Conservation (phyloP, 179 eudicot species). For the Pouteria campechiana region DNA sequence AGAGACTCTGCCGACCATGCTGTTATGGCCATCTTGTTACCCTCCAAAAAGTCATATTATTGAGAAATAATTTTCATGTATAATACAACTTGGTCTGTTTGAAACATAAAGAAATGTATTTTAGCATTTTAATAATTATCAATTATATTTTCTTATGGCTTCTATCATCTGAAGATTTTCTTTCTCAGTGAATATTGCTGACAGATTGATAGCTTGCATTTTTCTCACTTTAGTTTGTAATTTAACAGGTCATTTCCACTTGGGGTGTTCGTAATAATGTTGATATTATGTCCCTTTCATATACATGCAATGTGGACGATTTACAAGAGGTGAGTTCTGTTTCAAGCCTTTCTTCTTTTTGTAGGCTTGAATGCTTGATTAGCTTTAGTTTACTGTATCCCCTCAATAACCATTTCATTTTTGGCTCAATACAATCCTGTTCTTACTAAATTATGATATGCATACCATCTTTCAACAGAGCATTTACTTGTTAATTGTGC, state of each 20-base stretch:
- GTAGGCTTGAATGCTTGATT: constrained; percentile 8
- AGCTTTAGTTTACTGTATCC: not conserved
- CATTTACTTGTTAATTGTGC: too few relatives aligned
- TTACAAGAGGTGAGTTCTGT: constrained; percentile 60
- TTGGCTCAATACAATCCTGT: not conserved
- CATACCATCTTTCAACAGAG: not conserved
- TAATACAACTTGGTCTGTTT: too few relatives aligned
- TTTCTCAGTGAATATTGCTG: too few relatives aligned
- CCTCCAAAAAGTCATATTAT: too few relatives aligned
- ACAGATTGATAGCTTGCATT: too few relatives aligned
- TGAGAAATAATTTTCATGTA: too few relatives aligned
- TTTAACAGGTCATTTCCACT: constrained; percentile 56
- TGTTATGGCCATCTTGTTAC: too few relatives aligned
- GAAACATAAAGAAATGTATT: too few relatives aligned
- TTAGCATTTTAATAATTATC: too few relatives aligned
- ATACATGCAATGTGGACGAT: constrained; percentile 86
- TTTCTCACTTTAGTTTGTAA: not conserved
- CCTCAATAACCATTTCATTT: not conserved
- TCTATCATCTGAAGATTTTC: too few relatives aligned
- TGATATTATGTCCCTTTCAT: constrained; percentile 70
- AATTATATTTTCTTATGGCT: too few relatives aligned
- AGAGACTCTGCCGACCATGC: too few relatives aligned
- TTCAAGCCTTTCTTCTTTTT: not conserved
- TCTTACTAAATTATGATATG: not conserved
- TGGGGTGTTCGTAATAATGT: constrained; percentile 85